These are phyloP conservation scores for Lentinus brumalis DNA, from an alignment of 768 basidiomycete species.

Conservation along the genomic window DNA sequence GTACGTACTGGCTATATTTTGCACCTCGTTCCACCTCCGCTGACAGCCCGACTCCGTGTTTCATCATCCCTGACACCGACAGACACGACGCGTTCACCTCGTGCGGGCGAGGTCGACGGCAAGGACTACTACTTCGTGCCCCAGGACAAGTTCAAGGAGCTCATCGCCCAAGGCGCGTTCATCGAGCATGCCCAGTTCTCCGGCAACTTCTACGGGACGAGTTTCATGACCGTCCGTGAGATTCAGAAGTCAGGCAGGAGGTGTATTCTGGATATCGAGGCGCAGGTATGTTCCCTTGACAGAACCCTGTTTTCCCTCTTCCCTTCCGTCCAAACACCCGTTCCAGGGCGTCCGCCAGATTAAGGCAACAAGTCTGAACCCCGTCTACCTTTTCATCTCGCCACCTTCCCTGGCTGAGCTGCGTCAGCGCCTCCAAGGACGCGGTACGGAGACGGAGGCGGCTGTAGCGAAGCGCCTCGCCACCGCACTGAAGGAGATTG, in stretches of 20 bases:
- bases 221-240: slow-evolving; percentile 69
- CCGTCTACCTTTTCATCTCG: slow-evolving; percentile 89
- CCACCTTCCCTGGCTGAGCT: slow-evolving; percentile 81
- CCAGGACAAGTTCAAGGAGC: slow-evolving; percentile 65
- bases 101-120: slow-evolving; percentile 81
- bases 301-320: slow-evolving; percentile 1
- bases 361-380: slow-evolving; percentile 78
- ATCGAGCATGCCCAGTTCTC: slow-evolving; percentile 96
- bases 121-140: slow-evolving; percentile 87
- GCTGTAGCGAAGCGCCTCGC: slow-evolving; percentile 74
- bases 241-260: slow-evolving; percentile 71
- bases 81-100: slow-evolving; percentile 90
- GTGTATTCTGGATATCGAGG: slow-evolving; percentile 95
- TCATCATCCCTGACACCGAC: slow-evolving; percentile 33
- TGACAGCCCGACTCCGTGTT: slow-evolving; percentile 2
- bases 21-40: slow-evolving; percentile 7
- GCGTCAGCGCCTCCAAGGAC: slow-evolving; percentile 65
- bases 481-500: slow-evolving; percentile 78
- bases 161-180: slow-evolving; percentile 75
- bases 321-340: slow-evolving; percentile 22
- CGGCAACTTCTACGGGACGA: slow-evolving; percentile 92
- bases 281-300: slow-evolving; percentile 63
- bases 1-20: slow-evolving; percentile 40
- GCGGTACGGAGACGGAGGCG: slow-evolving; percentile 82
- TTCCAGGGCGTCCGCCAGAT: slow-evolving; percentile 88